These are phyloP conservation scores for Didymella sp. DNA, from an alignment of 2,329 filamentous ascomycete genomes.

Conservation along the genomic window DNA sequence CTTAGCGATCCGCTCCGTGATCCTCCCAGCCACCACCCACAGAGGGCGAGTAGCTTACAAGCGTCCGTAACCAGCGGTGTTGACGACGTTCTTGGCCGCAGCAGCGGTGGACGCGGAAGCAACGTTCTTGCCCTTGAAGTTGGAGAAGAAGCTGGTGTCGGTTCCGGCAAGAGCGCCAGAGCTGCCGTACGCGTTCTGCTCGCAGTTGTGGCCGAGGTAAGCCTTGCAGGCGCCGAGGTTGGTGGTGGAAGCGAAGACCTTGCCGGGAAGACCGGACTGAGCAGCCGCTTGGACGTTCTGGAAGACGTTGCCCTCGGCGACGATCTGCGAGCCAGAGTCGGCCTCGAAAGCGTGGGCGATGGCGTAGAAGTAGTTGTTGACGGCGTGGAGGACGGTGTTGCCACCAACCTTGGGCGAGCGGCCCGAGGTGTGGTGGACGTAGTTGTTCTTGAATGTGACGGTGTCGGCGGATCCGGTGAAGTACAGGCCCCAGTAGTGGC, in stretches of 20 bases:
- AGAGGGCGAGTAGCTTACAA: slow-evolving; percentile 22
- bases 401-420: slow-evolving; percentile 64
- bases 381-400: slow-evolving; percentile 65
- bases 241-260: slow-evolving; percentile 50
- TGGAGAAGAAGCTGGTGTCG: slow-evolving; percentile 58
- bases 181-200: slow-evolving; percentile 54
- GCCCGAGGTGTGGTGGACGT: slow-evolving; percentile 65
- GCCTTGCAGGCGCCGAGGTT: slow-evolving; percentile 54
- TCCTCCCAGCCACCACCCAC: slow-evolving; percentile 1
- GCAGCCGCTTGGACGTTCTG: slow-evolving; percentile 57
- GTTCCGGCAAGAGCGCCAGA: slow-evolving; percentile 37
- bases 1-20: not conserved
- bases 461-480: slow-evolving; percentile 63
- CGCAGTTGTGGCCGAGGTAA: slow-evolving; percentile 59
- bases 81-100: slow-evolving; percentile 27
- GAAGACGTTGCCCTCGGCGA: slow-evolving; percentile 66
- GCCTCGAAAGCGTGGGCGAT: slow-evolving; percentile 65
- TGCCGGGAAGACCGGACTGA: slow-evolving; percentile 52
- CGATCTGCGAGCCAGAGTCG: slow-evolving; percentile 50
- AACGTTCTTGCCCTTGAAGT: slow-evolving; percentile 62
- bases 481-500: slow-evolving; percentile 67
- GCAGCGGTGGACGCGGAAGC: slow-evolving; percentile 51
- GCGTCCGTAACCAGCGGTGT: slow-evolving; percentile 35
- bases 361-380: slow-evolving; percentile 68
- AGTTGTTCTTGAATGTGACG: slow-evolving; percentile 67